These are phyloP conservation scores for Zoysia matrella DNA, from an alignment of 202 grass and related monocot species.

Conservation along the genomic window DNA sequence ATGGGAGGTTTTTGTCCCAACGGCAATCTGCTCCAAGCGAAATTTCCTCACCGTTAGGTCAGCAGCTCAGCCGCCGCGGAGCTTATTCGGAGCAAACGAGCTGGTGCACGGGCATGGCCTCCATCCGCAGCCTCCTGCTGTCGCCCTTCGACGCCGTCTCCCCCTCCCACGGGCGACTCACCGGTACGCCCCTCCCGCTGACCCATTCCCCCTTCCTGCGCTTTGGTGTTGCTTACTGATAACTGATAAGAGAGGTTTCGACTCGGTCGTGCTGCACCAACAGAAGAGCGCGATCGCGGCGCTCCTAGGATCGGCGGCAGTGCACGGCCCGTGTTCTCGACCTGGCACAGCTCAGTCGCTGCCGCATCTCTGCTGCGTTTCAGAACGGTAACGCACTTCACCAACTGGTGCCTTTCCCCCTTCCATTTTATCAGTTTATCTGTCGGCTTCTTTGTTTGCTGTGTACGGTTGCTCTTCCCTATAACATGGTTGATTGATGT, in stretches of 20 bases:
- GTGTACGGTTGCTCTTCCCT: not conserved
- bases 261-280: not conserved
- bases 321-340: not conserved
- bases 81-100: not conserved
- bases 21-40: not conserved
- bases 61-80: not conserved
- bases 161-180: not conserved
- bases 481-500: too few relatives aligned
- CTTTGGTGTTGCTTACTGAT: not conserved
- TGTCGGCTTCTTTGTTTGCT: not conserved
- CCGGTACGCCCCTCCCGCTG: not conserved
- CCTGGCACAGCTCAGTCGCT: not conserved
- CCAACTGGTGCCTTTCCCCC: not conserved
- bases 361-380: not conserved
- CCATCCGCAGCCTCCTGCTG: not conserved
- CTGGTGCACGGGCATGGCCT: not conserved
- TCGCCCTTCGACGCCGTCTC: not conserved
- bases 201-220: not conserved
- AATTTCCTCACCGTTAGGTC: not conserved
- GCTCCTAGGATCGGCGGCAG: not conserved
- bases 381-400: conserved; percentile 2
- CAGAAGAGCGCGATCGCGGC: not conserved
- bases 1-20: not conserved
- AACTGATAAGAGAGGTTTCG: not conserved
- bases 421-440: not conserved